Conservation (phyloP, 768 basidiomycete genomes). For the Coprinopsis strossmayeri region DNA sequence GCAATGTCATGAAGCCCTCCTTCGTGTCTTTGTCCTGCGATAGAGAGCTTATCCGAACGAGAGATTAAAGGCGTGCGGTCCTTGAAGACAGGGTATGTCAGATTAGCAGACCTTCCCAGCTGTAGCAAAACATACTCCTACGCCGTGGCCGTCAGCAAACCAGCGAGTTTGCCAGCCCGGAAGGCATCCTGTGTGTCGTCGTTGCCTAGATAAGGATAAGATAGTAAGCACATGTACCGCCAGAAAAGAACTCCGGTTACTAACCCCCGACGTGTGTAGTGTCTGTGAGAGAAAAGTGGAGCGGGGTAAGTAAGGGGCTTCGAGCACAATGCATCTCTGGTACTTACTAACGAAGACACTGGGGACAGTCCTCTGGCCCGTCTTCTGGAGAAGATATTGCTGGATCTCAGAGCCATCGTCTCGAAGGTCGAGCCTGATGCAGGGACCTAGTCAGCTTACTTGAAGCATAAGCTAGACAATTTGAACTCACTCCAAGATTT, state of each 20-base stretch:
- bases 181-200: conserved; percentile 29
- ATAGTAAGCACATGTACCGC: not conserved
- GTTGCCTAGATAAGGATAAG: conserved; percentile 23
- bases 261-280: conserved; percentile 51
- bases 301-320: not conserved
- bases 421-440: conserved; percentile 47
- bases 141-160: conserved; percentile 22
- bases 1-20: too few relatives aligned
- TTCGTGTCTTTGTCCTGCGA: too few relatives aligned
- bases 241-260: not conserved
- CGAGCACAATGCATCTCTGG: not conserved
- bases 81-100: not conserved
- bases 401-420: conserved; percentile 62
- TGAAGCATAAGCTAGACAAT: not conserved
- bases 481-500: conserved; percentile 37
- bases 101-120: too few relatives aligned
- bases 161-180: conserved; percentile 22
- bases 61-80: too few relatives aligned
- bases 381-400: conserved; percentile 54
- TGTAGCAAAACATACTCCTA: conserved; percentile 7
- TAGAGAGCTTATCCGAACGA: too few relatives aligned
- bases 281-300: conserved; percentile 24
- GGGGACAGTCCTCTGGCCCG: conserved; percentile 67
- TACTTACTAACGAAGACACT: conserved; percentile 69
- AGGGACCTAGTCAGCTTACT: not conserved